Conservation (phyloP, 2,329 filamentous ascomycete genomes). For the Ascomycota sp. region DNA sequence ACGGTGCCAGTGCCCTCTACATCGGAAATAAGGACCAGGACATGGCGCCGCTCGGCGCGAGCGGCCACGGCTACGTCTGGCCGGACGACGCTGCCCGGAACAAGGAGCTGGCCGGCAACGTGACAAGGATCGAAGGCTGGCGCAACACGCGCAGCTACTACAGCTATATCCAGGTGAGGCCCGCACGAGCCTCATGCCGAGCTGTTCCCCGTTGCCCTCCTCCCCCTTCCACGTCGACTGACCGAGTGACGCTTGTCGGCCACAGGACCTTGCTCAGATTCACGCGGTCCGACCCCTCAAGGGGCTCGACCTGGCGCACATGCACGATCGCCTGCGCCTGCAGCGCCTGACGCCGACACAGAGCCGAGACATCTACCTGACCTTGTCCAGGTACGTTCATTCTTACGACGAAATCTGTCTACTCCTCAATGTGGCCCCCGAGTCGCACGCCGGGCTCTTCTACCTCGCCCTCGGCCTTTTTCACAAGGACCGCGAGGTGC, state of each 20-base stretch:
- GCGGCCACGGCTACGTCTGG: slow-evolving; percentile 92
- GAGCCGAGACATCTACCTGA: slow-evolving; percentile 68
- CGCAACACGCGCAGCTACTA: slow-evolving; percentile 89
- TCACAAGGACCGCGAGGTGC: slow-evolving; percentile 66
- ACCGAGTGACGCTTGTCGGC: background rate
- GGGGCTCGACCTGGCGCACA: slow-evolving; percentile 71
- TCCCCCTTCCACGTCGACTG: background rate
- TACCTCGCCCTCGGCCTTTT: slow-evolving; percentile 82
- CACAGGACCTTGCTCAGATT: slow-evolving; percentile 41
- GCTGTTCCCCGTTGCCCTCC: no score
- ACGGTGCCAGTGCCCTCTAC: slow-evolving; percentile 76
- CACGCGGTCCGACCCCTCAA: slow-evolving; percentile 50
- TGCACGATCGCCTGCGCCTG: slow-evolving; percentile 75
- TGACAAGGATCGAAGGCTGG: slow-evolving; percentile 90
- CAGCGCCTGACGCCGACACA: slow-evolving; percentile 59
- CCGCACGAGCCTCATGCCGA: background rate
- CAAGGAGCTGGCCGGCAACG: slow-evolving; percentile 76
- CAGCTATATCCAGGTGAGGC: slow-evolving; percentile 64
- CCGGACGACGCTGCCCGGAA: slow-evolving; percentile 60
- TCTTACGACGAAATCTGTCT: slow-evolving; percentile 75
- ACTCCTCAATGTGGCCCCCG: slow-evolving; percentile 61
- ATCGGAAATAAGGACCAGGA: slow-evolving; percentile 60
- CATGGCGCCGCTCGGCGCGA: slow-evolving; percentile 33
- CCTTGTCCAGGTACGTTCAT: slow-evolving; percentile 54
- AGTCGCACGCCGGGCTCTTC: slow-evolving; percentile 74